Evolutionary conservation across 2,329 filamentous ascomycete species (phyloP).

Genomic region (Cladorrhinum sp.): DNA sequence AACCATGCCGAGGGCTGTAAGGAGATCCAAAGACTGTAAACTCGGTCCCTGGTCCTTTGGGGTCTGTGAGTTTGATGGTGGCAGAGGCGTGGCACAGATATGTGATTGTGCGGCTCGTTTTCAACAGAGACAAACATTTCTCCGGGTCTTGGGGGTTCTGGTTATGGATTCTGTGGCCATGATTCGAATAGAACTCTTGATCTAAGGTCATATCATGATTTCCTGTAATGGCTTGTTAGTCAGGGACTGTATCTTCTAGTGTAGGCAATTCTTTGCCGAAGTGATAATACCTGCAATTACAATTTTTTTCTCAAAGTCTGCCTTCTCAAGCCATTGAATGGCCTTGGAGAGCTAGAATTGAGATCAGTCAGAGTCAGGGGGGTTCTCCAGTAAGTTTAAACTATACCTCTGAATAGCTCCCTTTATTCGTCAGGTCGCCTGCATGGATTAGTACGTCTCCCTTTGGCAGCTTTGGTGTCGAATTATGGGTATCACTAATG

Average conservation of each 20-base stretch:
- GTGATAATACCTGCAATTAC: slow-evolving; percentile 58
- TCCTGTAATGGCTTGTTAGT: slow-evolving; percentile 42
- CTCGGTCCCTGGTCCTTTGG: slow-evolving; percentile 53
- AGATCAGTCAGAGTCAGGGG: slow-evolving; percentile 5
- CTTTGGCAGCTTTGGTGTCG: slow-evolving; percentile 59
- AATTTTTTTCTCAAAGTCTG: slow-evolving; percentile 68
- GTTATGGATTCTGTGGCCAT: slow-evolving; percentile 56
- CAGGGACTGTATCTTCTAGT: not conserved
- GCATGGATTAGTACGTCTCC: slow-evolving; percentile 76
- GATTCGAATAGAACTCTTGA: slow-evolving; percentile 54
- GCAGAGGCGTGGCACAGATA: slow-evolving; percentile 62
- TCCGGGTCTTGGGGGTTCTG: slow-evolving; percentile 50
- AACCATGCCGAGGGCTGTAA: slow-evolving; percentile 53
- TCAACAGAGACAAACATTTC: slow-evolving; percentile 54
- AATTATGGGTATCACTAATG: slow-evolving; percentile 75
- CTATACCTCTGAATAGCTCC: slow-evolving; percentile 54
- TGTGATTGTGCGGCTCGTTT: slow-evolving; percentile 53
- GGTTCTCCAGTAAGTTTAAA: slow-evolving; percentile 4
- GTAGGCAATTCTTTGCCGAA: not conserved
- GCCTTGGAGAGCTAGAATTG: slow-evolving; percentile 51
- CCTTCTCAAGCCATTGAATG: slow-evolving; percentile 64
- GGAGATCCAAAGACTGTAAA: slow-evolving; percentile 73
- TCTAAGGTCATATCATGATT: slow-evolving; percentile 77
- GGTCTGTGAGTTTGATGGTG: slow-evolving; percentile 52
- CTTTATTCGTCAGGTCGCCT: slow-evolving; percentile 73